A percentile compares a stretch with the other conserved stretches of the same genome.
phyloP scores from a whole-genome alignment of 495 filamentous ascomycete species.

The Aspergillus ostianus region DNA sequence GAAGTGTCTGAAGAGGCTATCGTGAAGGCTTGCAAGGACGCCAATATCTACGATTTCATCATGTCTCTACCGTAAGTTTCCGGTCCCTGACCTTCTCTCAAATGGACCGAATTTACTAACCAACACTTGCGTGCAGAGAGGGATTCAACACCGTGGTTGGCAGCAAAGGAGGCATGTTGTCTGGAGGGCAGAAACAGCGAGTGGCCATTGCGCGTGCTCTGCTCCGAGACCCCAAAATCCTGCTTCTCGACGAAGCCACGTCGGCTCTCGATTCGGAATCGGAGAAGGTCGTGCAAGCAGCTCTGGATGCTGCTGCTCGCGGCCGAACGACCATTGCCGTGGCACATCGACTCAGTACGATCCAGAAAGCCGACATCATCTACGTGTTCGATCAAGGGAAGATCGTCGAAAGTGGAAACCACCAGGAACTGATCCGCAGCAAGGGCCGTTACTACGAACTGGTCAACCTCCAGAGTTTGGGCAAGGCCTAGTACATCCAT shows the following conservation, averaged over 20 bases:
- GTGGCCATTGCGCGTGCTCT: constrained; percentile 75
- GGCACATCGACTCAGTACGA: constrained; percentile 73
- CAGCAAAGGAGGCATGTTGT: constrained; percentile 73
- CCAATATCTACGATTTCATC: constrained; percentile 93
- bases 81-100: not conserved
- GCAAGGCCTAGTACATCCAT: constrained; percentile 47
- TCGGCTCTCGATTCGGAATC: constrained; percentile 77
- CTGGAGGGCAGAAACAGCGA: constrained; percentile 82
- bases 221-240: constrained; percentile 65
- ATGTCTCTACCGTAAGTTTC: constrained; percentile 57
- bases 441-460: constrained; percentile 74
- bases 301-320: constrained; percentile 69
- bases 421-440: constrained; percentile 62
- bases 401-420: constrained; percentile 72
- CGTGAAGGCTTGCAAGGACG: constrained; percentile 75
- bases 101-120: constrained; percentile 13
- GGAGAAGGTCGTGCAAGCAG: constrained; percentile 80
- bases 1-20: constrained; percentile 68
- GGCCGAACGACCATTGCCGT: constrained; percentile 79
- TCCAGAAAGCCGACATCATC: constrained; percentile 80
- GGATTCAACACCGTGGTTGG: constrained; percentile 76
- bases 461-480: constrained; percentile 76
- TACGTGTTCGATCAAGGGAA: constrained; percentile 78
- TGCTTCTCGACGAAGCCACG: constrained; percentile 82
- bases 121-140: constrained; percentile 46